phyloP scores from a whole-genome alignment of 768 basidiomycete species.

The Leccinum subtestaceum region DNA sequence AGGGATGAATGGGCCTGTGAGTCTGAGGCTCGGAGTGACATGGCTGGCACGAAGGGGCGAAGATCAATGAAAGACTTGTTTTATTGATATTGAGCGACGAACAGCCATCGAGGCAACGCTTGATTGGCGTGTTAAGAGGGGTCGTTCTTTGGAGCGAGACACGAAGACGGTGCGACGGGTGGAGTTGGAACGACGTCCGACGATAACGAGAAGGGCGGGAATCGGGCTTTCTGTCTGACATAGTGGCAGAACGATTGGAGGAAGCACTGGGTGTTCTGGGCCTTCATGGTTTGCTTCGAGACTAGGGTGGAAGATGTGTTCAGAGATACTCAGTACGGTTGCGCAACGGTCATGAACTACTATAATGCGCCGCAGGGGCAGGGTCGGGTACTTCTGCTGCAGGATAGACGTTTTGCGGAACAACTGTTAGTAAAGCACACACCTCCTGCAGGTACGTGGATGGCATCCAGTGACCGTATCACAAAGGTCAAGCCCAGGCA shows the following conservation, averaged over 20 bases:
- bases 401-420: background rate
- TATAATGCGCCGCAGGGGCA: constrained; percentile 6
- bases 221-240: background rate
- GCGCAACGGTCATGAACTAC: constrained; percentile 12
- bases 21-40: background rate
- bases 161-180: background rate
- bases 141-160: background rate
- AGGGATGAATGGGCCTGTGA: constrained; percentile 5
- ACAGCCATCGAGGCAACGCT: constrained; percentile 23
- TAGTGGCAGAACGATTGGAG: background rate
- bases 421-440: background rate
- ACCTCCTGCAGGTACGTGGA: background rate
- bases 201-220: background rate
- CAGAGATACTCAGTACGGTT: background rate
- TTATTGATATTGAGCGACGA: constrained; percentile 9
- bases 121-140: constrained; percentile 19
- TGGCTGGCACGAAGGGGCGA: constrained; percentile 5
- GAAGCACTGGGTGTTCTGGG: background rate
- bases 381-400: background rate
- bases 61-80: constrained; percentile 1
- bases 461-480: background rate
- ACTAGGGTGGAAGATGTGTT: background rate
- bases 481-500: background rate
- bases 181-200: background rate
- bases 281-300: background rate